These are phyloP conservation scores for Hygrophila difformis DNA, from an alignment of 257 asterid genomes.

Conservation along the genomic window DNA sequence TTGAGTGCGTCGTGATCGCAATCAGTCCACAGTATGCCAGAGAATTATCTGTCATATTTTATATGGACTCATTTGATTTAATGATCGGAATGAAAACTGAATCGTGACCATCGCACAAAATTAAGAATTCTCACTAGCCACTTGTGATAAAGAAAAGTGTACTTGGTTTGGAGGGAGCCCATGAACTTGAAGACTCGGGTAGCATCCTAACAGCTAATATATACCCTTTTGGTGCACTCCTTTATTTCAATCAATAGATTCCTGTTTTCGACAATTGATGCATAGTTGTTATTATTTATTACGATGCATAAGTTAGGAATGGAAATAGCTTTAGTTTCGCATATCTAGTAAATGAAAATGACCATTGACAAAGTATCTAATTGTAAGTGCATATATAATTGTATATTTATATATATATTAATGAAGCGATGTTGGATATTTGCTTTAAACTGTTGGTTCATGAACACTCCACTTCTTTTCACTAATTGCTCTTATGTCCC, in stretches of 20 bases:
- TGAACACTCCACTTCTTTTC: background rate
- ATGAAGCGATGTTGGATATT: background rate
- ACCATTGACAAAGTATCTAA: background rate
- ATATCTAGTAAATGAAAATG: too few species aligned
- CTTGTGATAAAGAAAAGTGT: slow-evolving; percentile 1
- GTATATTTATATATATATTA: too few species aligned
- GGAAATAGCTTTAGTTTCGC: background rate
- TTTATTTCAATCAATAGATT: slow-evolving; percentile 10
- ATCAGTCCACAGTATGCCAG: too few species aligned
- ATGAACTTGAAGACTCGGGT: slow-evolving; percentile 10
- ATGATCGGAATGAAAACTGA: background rate
- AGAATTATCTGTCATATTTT: too few species aligned
- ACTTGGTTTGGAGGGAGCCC: slow-evolving; percentile 7
- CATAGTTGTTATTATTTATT: background rate
- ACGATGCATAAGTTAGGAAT: background rate
- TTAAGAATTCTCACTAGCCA: background rate
- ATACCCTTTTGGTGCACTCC: slow-evolving; percentile 7
- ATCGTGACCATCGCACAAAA: background rate
- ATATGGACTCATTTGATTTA: background rate
- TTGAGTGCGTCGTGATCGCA: too few species aligned
- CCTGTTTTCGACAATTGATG: background rate
- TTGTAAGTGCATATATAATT: background rate
- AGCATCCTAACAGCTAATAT: slow-evolving; percentile 10
- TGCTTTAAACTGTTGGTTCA: background rate
- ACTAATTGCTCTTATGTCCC: background rate